A percentile compares a stretch with the other conserved stretches of the same genome.
Conservation (phyloP, 192 early-diverging fungal species). For the Entomortierella lignicola region DNA sequence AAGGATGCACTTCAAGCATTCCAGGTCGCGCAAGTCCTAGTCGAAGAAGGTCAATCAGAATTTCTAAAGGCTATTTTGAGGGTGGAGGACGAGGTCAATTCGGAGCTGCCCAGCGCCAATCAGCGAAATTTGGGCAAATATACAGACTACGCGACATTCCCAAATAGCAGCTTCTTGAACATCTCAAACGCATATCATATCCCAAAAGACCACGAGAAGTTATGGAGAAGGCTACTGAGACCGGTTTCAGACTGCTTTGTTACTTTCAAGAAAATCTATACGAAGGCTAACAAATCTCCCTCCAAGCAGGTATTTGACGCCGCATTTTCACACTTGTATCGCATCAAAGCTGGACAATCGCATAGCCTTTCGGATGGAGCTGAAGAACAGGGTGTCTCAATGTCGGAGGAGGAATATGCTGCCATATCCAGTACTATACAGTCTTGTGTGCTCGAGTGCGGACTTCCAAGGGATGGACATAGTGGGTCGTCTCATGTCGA, state of each 20-base stretch:
- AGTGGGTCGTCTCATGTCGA: conserved; percentile 30
- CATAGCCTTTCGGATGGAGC: too few relatives aligned
- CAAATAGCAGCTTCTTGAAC: too few relatives aligned
- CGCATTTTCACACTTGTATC: too few relatives aligned
- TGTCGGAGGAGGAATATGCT: neutral
- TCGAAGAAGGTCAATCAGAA: neutral
- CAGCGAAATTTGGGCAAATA: too few relatives aligned
- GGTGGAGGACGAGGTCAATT: neutral
- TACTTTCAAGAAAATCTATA: too few relatives aligned
- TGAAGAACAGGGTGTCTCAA: neutral
- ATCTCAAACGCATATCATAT: too few relatives aligned
- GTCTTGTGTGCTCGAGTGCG: conserved; percentile 41
- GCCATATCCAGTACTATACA: conserved; percentile 17
- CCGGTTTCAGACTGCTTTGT: too few relatives aligned
- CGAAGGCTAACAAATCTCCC: too few relatives aligned
- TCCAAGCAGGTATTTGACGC: too few relatives aligned
- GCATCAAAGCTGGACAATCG: conserved; percentile 2
- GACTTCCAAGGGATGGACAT: conserved; percentile 32
- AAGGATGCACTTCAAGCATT: neutral
- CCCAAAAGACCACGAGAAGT: too few relatives aligned
- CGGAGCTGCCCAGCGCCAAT: neutral
- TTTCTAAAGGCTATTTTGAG: conserved; percentile 6
- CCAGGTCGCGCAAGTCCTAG: neutral
- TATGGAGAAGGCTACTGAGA: too few relatives aligned
- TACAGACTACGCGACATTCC: too few relatives aligned